These are phyloP conservation scores for Pestalotiopsis sp. DNA, from an alignment of 2,329 filamentous ascomycete genomes.

Conservation along the genomic window DNA sequence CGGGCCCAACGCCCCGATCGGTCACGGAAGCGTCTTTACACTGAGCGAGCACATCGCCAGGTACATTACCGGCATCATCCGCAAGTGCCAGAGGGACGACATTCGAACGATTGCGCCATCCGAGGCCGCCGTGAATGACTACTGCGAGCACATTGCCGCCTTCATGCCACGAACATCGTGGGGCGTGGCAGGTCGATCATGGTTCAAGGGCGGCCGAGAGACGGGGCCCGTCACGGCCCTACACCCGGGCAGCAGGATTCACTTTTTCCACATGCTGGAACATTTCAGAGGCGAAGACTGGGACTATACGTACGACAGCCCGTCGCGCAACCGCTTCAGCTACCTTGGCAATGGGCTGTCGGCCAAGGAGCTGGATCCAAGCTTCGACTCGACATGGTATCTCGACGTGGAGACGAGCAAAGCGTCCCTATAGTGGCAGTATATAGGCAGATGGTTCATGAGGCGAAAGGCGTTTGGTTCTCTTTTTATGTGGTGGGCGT, in stretches of 20 bases:
- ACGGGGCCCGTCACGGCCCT: constrained; percentile 51
- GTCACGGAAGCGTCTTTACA: constrained; percentile 54
- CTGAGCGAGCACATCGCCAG: constrained; percentile 53
- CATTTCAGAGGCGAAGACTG: constrained; percentile 54
- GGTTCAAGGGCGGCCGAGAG: constrained; percentile 50
- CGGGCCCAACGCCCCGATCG: constrained; percentile 54
- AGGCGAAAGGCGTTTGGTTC: constrained; percentile 1
- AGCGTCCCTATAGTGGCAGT: not conserved
- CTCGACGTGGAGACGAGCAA: constrained; percentile 28
- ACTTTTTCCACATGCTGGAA: constrained; percentile 57
- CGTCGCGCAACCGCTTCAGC: constrained; percentile 46
- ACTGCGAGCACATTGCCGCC: constrained; percentile 47
- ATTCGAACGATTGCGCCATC: constrained; percentile 50
- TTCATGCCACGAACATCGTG: constrained; percentile 59
- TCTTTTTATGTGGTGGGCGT: not conserved
- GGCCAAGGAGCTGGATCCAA: constrained; percentile 42
- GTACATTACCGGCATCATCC: constrained; percentile 51
- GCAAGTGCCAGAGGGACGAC: constrained; percentile 52
- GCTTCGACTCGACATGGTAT: constrained; percentile 45
- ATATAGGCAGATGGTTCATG: not conserved
- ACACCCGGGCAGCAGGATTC: constrained; percentile 52
- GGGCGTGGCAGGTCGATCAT: constrained; percentile 48
- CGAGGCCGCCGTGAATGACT: constrained; percentile 51
- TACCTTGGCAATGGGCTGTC: constrained; percentile 59
- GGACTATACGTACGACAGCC: constrained; percentile 49